Evolutionary conservation across 306 rosid genomes (phyloP).

Genomic region (Luffa aegyptiaca): DNA sequence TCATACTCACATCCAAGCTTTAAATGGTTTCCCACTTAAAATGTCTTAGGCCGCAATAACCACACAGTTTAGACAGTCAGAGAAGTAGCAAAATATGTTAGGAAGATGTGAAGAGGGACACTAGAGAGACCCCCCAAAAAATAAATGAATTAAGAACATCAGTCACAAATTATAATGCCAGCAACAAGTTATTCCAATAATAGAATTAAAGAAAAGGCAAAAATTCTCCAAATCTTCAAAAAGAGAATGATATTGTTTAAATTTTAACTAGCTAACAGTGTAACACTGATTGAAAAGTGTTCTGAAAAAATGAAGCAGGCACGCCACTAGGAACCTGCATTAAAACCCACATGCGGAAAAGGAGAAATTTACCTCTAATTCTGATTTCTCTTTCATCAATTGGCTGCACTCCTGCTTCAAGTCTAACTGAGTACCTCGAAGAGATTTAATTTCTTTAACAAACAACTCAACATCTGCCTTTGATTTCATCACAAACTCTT

Average conservation of each 20-base stretch:
- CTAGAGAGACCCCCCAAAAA: neutral
- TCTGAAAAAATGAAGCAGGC: neutral
- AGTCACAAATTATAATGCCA: neutral
- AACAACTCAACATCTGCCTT: constrained; percentile 76
- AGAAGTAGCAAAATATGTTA: neutral
- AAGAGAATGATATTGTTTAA: neutral
- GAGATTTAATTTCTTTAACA: constrained; percentile 79
- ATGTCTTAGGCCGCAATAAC: neutral
- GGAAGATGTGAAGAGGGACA: neutral
- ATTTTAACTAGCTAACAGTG: neutral
- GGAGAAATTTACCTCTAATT: constrained; percentile 48
- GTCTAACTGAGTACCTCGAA: constrained; percentile 62
- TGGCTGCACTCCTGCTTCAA: constrained; percentile 70
- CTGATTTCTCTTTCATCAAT: constrained; percentile 66
- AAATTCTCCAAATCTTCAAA: neutral
- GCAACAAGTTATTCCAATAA: neutral
- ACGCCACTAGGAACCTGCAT: neutral
- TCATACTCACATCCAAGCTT: neutral
- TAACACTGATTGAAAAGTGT: neutral
- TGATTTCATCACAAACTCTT: constrained; percentile 69
- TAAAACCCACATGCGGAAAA: neutral
- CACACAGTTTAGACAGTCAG: neutral
- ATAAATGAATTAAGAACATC: neutral
- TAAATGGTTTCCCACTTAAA: neutral
- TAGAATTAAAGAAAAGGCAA: neutral